Base-by-base conservation (phyloP, 805 yeast genomes). In the Ogataea polymorpha region DNA sequence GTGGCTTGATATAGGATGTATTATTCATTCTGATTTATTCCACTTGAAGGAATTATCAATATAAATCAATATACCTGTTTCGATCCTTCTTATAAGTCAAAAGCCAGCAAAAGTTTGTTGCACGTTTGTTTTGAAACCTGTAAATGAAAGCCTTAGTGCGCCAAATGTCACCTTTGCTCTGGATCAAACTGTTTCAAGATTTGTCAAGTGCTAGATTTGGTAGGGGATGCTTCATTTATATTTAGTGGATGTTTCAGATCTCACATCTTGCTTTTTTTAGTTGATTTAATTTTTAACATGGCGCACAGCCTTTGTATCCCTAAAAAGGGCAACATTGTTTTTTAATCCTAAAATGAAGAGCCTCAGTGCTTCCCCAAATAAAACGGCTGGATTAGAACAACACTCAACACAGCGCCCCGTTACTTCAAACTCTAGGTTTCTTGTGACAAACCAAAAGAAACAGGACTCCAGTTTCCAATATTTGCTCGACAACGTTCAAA, bases 401-500 rank as follows among this genome's bases (percentile, higher is more conserved):
- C 16, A 15, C 16, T 15, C 18, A n/a, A 27, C 29, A 15, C 15
- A 35, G 20, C 28, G 36, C 18, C 37, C 50, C 3, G 24, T 35
- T 8, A 25, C 42, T n/a, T 35, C 39, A 9, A 32, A 39, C 17
- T 30, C 42, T 3, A 21, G 51, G 14, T 47, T 47, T 39, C 12
- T 35, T 12, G 42, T 41, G 18, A 35, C 31, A 14, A 31, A 35
- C 17, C 46, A 42, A 24, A 46, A 48, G 24, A 45, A 40, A 32
- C 47, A 37, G 11, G 56, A 51, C 31, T 46, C 54, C 2, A 48
- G 54, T 21, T 51, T 51, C 25, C 54, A 45, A 16, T 51, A 41
- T 27, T 29, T 51, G 16, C 26, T 51, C 9, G 50, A 46, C 30
- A 49, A 45, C 15, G 45, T 46, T 18, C 35, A 33, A 11, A 44